Conservation (phyloP, 495 filamentous ascomycete species). For the Penicillium robsamsonii region DNA sequence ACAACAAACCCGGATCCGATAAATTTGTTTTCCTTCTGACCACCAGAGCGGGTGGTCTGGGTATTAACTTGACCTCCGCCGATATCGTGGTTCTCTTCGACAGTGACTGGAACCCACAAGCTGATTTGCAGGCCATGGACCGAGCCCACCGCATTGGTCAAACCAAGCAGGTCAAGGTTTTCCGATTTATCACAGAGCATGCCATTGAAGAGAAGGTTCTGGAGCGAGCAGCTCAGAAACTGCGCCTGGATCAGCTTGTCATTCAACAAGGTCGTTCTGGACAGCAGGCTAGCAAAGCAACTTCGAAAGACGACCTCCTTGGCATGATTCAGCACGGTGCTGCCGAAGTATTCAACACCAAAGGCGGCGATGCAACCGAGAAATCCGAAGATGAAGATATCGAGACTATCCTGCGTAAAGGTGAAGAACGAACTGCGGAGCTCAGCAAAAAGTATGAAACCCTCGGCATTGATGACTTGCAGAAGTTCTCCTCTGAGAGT, state of each 20-base stretch:
- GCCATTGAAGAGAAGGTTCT: slow-evolving; percentile 98
- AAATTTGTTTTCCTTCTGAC: slow-evolving; percentile 99
- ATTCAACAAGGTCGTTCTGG: slow-evolving; percentile 98
- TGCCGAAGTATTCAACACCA: slow-evolving; percentile 80
- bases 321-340: slow-evolving; percentile 99
- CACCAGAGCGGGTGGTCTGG: slow-evolving; percentile 93
- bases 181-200: slow-evolving; percentile 94
- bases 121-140: slow-evolving; percentile 98
- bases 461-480: slow-evolving; percentile 95
- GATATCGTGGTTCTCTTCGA: slow-evolving; percentile 99
- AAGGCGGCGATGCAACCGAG: slow-evolving; percentile 55
- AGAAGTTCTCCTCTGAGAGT: slow-evolving; percentile 96
- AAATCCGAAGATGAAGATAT: slow-evolving; percentile 78
- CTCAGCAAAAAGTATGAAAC: slow-evolving; percentile 94
- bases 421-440: slow-evolving; percentile 84
- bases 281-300: slow-evolving; percentile 78
- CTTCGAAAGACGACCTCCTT: slow-evolving; percentile 93
- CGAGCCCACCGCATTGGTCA: slow-evolving; percentile 97
- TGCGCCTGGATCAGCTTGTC: slow-evolving; percentile 96
- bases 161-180: slow-evolving; percentile 96
- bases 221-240: slow-evolving; percentile 94
- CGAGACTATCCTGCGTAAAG: slow-evolving; percentile 79
- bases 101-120: slow-evolving; percentile 99
- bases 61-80: slow-evolving; percentile 94
- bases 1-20: slow-evolving; percentile 92